A percentile compares a stretch with the other conserved stretches of the same genome.
Conservation (phyloP, 2,329 filamentous ascomycete genomes). For the Sordariomycetes sp. region DNA sequence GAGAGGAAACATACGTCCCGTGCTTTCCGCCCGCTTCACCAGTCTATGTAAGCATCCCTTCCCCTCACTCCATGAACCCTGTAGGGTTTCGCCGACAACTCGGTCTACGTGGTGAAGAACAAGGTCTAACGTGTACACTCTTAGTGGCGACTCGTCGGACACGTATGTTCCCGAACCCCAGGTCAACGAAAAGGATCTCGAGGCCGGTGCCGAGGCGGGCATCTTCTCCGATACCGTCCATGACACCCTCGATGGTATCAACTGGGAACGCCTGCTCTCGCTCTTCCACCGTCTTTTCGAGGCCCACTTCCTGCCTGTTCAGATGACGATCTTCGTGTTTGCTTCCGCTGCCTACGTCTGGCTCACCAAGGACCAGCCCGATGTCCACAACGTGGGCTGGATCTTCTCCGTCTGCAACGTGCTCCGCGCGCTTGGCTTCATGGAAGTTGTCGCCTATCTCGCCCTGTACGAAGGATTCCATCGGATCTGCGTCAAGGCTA, state of each 20-base stretch:
- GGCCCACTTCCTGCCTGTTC: conserved; percentile 60
- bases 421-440: conserved; percentile 49
- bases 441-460: conserved; percentile 52
- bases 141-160: conserved; percentile 30
- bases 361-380: conserved; percentile 36
- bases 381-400: conserved; percentile 44
- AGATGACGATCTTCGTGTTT: conserved; percentile 54
- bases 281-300: conserved; percentile 61
- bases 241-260: conserved; percentile 36
- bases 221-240: conserved; percentile 45
- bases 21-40: conserved; percentile 45
- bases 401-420: conserved; percentile 49
- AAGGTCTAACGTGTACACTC: conserved; percentile 7
- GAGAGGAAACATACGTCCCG: conserved; percentile 45
- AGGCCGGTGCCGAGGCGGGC: conserved; percentile 31
- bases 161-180: conserved; percentile 36
- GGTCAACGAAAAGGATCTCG: conserved; percentile 23
- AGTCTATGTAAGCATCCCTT: conserved; percentile 22
- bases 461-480: conserved; percentile 61
- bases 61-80: background rate
- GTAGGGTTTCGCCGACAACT: background rate
- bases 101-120: background rate
- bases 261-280: conserved; percentile 45
- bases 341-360: conserved; percentile 50
- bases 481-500: conserved; percentile 44